These are phyloP conservation scores for Lentinula boryana DNA, from an alignment of 768 basidiomycete species.

Conservation along the genomic window DNA sequence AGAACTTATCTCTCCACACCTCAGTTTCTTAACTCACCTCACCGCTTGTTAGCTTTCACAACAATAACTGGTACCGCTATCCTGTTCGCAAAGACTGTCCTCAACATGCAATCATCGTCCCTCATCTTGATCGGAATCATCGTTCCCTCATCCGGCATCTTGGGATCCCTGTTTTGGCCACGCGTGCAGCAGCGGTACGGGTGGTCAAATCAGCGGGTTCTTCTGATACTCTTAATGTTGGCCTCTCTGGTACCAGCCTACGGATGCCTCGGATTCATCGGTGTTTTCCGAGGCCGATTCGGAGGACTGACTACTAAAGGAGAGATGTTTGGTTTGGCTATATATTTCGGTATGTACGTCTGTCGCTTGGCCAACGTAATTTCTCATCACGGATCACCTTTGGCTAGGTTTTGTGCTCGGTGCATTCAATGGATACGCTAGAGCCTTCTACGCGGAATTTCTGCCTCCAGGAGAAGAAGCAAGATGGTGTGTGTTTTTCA, in stretches of 20 bases:
- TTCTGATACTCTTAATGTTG: slow-evolving; percentile 61
- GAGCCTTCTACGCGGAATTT: slow-evolving; percentile 83
- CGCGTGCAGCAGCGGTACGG: slow-evolving; percentile 50
- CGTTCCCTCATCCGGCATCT: slow-evolving; percentile 72
- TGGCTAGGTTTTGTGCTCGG: slow-evolving; percentile 66
- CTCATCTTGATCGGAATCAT: slow-evolving; percentile 78
- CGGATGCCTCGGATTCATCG: slow-evolving; percentile 76
- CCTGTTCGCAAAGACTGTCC: slow-evolving; percentile 85
- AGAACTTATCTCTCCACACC: background rate
- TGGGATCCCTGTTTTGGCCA: slow-evolving; percentile 83
- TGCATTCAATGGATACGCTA: slow-evolving; percentile 85
- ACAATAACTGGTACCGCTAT: slow-evolving; percentile 91
- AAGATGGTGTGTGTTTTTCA: slow-evolving; percentile 53
- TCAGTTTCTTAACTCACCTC: background rate
- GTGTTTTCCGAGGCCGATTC: slow-evolving; percentile 43
- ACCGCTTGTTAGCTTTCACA: slow-evolving; percentile 59
- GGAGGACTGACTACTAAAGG: slow-evolving; percentile 72
- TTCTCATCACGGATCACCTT: background rate
- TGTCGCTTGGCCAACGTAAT: background rate
- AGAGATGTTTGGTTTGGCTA: slow-evolving; percentile 83
- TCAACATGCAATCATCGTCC: slow-evolving; percentile 73
- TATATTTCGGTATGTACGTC: slow-evolving; percentile 61
- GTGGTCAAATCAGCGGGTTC: slow-evolving; percentile 63
- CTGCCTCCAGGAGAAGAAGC: slow-evolving; percentile 88
- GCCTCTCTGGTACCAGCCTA: slow-evolving; percentile 70